These are phyloP conservation scores for Fusarium sarcochroum DNA, from an alignment of 2,329 filamentous ascomycete species.

Conservation along the genomic window DNA sequence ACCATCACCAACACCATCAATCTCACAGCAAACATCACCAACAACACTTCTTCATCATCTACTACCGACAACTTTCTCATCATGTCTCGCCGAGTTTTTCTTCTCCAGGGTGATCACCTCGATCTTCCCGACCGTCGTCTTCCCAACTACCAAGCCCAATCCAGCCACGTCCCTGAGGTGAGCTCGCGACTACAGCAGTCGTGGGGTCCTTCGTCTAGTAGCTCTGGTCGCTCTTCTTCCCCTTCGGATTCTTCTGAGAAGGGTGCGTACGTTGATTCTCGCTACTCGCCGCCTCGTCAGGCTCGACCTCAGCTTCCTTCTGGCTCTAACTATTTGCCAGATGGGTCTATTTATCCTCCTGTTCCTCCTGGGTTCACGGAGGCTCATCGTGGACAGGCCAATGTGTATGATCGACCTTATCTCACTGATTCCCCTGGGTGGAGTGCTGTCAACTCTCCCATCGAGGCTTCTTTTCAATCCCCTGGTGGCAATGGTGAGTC, in stretches of 20 bases:
- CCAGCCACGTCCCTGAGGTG: not conserved
- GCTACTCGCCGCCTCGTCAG: not conserved
- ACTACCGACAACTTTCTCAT: not conserved
- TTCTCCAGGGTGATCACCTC: not conserved
- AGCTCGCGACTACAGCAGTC: not conserved
- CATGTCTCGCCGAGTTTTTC: not conserved
- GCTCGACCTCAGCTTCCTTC: not conserved
- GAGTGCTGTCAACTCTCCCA: not conserved
- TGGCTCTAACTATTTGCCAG: not conserved
- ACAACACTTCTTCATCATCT: not conserved
- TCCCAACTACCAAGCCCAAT: not conserved
- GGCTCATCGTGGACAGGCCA: conserved; percentile 7
- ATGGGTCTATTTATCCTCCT: not conserved
- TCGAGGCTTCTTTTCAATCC: not conserved
- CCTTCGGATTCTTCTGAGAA: not conserved
- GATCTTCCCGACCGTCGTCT: not conserved
- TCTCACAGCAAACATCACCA: not conserved
- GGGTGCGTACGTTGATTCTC: not conserved
- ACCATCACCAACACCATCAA: not conserved
- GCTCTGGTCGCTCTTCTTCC: not conserved
- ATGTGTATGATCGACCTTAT: not conserved
- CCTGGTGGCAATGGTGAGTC: not conserved
- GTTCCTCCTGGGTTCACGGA: conserved; percentile 15
- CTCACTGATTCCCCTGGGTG: not conserved
- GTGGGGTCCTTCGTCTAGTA: not conserved